Evolutionary conservation across 2,329 filamentous ascomycete genomes (phyloP).

Genomic region (Cercospora janseana): DNA sequence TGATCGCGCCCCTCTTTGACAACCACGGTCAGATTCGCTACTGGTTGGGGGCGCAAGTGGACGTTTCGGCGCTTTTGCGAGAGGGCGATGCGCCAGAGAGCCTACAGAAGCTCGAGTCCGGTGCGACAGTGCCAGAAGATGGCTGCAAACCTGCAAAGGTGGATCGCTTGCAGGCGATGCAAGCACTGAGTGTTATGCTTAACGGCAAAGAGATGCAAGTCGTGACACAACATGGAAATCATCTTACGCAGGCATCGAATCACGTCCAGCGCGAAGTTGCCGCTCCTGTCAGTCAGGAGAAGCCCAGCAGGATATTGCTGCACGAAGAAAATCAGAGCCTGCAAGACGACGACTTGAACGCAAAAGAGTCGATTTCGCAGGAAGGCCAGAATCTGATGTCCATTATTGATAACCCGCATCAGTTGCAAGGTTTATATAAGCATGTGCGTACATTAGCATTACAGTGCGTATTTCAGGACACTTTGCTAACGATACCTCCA

Average conservation of each 20-base stretch:
- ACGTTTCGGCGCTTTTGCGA: conserved; percentile 66
- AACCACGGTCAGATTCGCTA: conserved; percentile 65
- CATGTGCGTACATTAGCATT: conserved; percentile 56
- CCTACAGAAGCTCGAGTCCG: conserved; percentile 43
- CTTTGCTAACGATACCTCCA: conserved; percentile 24
- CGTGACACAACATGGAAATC: conserved; percentile 61
- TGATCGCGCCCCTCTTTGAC: conserved; percentile 69
- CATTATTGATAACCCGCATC: no score
- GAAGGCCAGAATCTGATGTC: no score
- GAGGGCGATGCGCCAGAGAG: conserved; percentile 64
- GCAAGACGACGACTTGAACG: no score
- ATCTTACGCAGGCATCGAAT: conserved; percentile 54
- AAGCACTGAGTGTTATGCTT: conserved; percentile 66
- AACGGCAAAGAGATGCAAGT: conserved; percentile 64
- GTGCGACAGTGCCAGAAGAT: conserved; percentile 28
- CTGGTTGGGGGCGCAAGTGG: conserved; percentile 69
- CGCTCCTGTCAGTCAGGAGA: conserved; percentile 21
- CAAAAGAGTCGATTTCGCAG: no score
- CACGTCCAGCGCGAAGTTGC: conserved; percentile 48
- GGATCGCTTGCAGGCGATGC: conserved; percentile 45
- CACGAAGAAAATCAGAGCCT: conserved; percentile 1
- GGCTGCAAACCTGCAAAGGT: conserved; percentile 30
- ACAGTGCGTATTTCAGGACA: neutral
- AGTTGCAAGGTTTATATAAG: conserved; percentile 54
- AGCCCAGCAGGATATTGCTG: neutral